A percentile compares a stretch with the other conserved stretches of the same genome.
Conservation (phyloP, 805 yeast species). For the Nakazawaea molendinolei region DNA sequence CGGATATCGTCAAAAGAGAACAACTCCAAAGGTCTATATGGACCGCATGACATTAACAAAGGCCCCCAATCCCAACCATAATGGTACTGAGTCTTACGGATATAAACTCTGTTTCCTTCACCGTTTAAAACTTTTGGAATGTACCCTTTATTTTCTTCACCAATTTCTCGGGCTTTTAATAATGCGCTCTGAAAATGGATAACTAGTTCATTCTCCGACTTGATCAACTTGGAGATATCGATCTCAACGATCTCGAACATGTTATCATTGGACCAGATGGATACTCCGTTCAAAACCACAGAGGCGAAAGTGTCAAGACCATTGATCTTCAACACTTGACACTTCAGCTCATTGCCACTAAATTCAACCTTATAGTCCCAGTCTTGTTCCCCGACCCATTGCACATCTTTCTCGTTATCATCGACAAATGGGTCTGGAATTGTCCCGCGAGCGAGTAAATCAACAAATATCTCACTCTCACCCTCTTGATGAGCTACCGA, state of each 20-base stretch:
- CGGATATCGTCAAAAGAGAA: constrained; percentile 17
- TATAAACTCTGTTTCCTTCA: constrained; percentile 34
- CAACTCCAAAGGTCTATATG: constrained; percentile 30
- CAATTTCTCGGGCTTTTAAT: constrained; percentile 26
- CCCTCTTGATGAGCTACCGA: no score
- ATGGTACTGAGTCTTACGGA: constrained; percentile 47
- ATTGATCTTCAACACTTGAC: constrained; percentile 19
- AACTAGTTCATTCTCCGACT: constrained; percentile 24
- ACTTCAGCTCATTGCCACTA: not conserved
- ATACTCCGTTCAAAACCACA: constrained; percentile 31
- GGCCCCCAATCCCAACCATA: constrained; percentile 60
- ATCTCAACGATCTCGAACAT: constrained; percentile 35
- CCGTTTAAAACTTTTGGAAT: constrained; percentile 31
- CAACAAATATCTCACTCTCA: constrained; percentile 40
- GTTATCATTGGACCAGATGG: constrained; percentile 32
- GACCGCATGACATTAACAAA: constrained; percentile 36
- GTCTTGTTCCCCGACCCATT: constrained; percentile 43
- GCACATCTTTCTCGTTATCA: constrained; percentile 34
- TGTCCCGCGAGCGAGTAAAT: constrained; percentile 28
- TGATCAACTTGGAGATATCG: constrained; percentile 11
- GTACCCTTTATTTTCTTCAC: constrained; percentile 22
- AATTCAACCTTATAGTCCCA: constrained; percentile 38
- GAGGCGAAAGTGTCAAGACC: constrained; percentile 39
- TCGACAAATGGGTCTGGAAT: constrained; percentile 42
- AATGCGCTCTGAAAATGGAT: constrained; percentile 34